Base-by-base conservation (phyloP, 164 flowering plant species). In the Brasenia schreberi region DNA sequence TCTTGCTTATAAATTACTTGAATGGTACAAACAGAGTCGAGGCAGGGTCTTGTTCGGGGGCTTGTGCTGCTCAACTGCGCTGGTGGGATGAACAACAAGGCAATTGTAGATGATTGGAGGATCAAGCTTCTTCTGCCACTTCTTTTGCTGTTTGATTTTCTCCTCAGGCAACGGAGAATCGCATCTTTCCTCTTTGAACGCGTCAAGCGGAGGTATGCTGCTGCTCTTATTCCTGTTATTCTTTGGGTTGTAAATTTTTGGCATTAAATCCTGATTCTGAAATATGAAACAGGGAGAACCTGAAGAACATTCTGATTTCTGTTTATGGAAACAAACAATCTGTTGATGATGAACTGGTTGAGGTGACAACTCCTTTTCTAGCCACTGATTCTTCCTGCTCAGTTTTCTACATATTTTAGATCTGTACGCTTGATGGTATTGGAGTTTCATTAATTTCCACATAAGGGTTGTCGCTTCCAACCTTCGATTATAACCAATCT, bases 31-130 rank as follows among this genome's bases (percentile, higher is more conserved):
- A 45, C 71, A 86, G 96, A 85, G 65, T 79, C 87, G 18, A 72
- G 45, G 53, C 65, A 59, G 17, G 67, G 68, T 39, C 69, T 82
- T 62, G 89, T 93, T 63, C 76, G 76, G 66, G 98, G 87, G 58
- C 87, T 93, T 56, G 98, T 85, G 61, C 76, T 93, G 66, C 75
- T 93, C 59, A 93, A 93, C 65, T 93, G 98, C 75, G 83, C 97
- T 5, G 97, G 98, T 70, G 97, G 97, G 18, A 93, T 93, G 98
- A 93, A 93, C 84, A 93, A 93, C 77, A 93, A 93, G 78, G 98
- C 98, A 4, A 72, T 90, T 66, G 94, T 90, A 43, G 98, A 93
- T 78, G 98, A 93, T 66, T 93, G 98, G 98, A 84, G 98, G 73
- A 90, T 90, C 76, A 90, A 87, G 77, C 80, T 93, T 11, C 64